Evolutionary conservation across 225 moss, liverwort and hornwort genomes (phyloP).

Genomic region (Anthoceros angustus): DNA sequence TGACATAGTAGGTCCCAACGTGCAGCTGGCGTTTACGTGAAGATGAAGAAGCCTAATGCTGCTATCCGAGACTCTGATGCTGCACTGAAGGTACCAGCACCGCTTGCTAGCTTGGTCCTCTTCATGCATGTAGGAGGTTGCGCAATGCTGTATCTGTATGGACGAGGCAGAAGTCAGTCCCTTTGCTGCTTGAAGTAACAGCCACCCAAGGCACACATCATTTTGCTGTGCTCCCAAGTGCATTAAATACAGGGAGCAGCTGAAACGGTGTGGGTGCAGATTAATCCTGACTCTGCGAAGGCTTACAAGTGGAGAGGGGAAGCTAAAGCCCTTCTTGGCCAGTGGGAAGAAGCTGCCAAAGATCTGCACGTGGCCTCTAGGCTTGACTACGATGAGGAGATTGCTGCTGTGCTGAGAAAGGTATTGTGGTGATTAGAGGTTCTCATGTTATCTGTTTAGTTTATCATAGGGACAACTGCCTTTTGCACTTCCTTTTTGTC

Average conservation of each 20-base stretch:
- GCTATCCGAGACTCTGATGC: slow-evolving; percentile 91
- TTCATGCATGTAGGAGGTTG: background rate
- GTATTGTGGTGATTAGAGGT: slow-evolving; percentile 11
- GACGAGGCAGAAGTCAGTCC: background rate
- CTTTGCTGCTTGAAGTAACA: no score
- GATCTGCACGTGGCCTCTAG: slow-evolving; percentile 79
- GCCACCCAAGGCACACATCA: no score
- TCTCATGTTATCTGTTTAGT: background rate
- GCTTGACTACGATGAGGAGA: slow-evolving; percentile 88
- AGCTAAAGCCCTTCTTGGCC: slow-evolving; percentile 60
- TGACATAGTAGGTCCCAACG: slow-evolving; percentile 1
- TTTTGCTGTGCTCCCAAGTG: no score
- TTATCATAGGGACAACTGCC: background rate
- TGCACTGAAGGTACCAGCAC: slow-evolving; percentile 50
- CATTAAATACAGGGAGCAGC: no score
- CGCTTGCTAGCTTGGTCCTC: background rate
- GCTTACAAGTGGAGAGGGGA: slow-evolving; percentile 92
- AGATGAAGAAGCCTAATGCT: slow-evolving; percentile 96
- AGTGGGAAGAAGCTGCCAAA: slow-evolving; percentile 75
- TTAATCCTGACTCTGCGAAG: slow-evolving; percentile 92
- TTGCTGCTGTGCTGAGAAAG: slow-evolving; percentile 65
- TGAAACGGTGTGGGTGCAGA: slow-evolving; percentile 22
- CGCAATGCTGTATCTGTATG: background rate
- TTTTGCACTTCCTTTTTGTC: background rate
- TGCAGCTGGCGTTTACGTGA: slow-evolving; percentile 76